phyloP scores from a whole-genome alignment of 2,329 filamentous ascomycete species.

The Paraconiothyrium sp. region DNA sequence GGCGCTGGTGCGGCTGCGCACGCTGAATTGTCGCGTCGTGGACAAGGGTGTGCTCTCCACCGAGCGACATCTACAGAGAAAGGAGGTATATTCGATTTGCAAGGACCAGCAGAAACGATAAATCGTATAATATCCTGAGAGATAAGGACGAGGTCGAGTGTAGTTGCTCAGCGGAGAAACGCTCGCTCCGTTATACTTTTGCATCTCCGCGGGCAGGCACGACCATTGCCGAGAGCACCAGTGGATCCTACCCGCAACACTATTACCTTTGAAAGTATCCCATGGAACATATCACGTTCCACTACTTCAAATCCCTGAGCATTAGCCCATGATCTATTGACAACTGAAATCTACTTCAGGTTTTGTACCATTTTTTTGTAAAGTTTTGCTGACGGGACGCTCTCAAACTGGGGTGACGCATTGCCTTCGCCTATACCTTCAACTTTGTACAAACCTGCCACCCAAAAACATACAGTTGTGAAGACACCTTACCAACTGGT shows the following conservation, averaged over 20 bases:
- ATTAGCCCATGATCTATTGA: neutral
- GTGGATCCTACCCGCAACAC: neutral
- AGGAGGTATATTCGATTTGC: neutral
- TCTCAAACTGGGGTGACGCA: neutral
- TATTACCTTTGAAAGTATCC: no score
- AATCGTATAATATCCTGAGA: neutral
- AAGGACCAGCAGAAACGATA: neutral
- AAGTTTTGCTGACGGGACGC: neutral
- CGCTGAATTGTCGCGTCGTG: neutral
- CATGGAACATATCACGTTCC: no score
- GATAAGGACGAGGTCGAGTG: conserved; percentile 12
- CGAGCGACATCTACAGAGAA: conserved; percentile 3
- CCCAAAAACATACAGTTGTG: neutral
- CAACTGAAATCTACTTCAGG: neutral
- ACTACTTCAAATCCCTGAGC: no score
- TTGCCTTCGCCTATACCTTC: neutral
- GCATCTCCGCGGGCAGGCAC: conserved; percentile 12
- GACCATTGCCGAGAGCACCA: neutral
- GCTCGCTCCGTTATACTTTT: conserved; percentile 9
- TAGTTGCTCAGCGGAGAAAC: conserved; percentile 13
- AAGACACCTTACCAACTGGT: neutral
- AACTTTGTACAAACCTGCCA: neutral
- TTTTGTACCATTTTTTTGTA: neutral
- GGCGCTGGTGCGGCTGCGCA: neutral
- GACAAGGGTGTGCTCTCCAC: neutral